Evolutionary conservation across 371 early-diverging fungal genomes (phyloP).

Genomic region (Fennellomyces sp.): DNA sequence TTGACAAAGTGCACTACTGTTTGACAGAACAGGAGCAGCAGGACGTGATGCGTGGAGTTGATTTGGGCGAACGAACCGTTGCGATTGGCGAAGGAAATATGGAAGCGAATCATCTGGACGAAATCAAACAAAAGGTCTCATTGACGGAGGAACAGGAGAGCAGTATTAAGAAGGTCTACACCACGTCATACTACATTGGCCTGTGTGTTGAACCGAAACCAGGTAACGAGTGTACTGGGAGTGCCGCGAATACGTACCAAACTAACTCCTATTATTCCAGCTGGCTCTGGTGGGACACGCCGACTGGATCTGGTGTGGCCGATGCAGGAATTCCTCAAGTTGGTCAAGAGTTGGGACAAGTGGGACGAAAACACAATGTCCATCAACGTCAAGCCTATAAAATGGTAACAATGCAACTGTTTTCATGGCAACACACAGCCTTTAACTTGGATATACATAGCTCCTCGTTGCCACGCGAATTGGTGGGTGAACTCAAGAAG

Average conservation of each 20-base stretch:
- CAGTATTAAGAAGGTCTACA: slow-evolving; percentile 50
- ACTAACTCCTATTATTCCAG: slow-evolving; percentile 7
- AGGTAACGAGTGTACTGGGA: slow-evolving; percentile 28
- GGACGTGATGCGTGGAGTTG: slow-evolving; percentile 66
- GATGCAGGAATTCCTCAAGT: slow-evolving; percentile 76
- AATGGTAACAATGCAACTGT: slow-evolving; percentile 61
- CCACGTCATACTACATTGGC: slow-evolving; percentile 91
- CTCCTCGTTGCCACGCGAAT: too few species aligned
- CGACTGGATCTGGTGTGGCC: slow-evolving; percentile 80
- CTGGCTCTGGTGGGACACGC: slow-evolving; percentile 19
- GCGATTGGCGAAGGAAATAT: slow-evolving; percentile 41
- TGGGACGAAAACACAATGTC: slow-evolving; percentile 74
- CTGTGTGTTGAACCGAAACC: slow-evolving; percentile 62
- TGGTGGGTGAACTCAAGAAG: too few species aligned
- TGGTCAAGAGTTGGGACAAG: slow-evolving; percentile 82
- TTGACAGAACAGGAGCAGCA: slow-evolving; percentile 64
- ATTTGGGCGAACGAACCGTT: slow-evolving; percentile 37
- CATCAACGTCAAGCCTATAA: slow-evolving; percentile 70
- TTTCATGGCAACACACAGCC: too few species aligned
- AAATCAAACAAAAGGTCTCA: slow-evolving; percentile 32
- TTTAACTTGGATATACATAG: too few species aligned
- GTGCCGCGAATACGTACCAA: background rate
- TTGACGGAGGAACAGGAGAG: slow-evolving; percentile 35
- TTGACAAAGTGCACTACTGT: slow-evolving; percentile 72
- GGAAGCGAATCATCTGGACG: slow-evolving; percentile 37